Conservation (phyloP, 495 filamentous ascomycete species). For the Talaromyces adpressus region DNA sequence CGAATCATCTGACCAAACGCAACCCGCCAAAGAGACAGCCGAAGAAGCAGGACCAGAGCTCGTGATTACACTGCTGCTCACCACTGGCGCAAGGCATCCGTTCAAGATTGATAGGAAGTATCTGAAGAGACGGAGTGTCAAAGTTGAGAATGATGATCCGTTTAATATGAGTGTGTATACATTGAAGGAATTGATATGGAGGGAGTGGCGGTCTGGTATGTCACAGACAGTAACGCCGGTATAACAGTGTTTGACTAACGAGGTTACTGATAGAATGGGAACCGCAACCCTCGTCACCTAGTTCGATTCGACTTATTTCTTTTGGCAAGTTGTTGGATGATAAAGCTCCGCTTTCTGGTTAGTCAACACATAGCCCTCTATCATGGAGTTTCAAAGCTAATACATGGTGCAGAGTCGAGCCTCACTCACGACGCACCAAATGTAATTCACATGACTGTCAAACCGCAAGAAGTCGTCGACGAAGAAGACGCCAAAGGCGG, state of each 20-base stretch:
- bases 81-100: conserved; percentile 74
- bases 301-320: conserved; percentile 78
- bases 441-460: conserved; percentile 90
- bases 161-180: conserved; percentile 86
- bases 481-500: conserved; percentile 78
- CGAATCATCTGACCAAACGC: conserved; percentile 28
- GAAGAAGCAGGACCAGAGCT: conserved; percentile 39
- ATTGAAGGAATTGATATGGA: conserved; percentile 82
- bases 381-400: not conserved
- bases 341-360: conserved; percentile 71
- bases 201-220: conserved; percentile 75
- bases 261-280: conserved; percentile 64
- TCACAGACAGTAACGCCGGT: not conserved
- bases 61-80: conserved; percentile 69
- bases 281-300: conserved; percentile 70
- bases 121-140: conserved; percentile 67
- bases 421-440: conserved; percentile 68
- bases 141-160: conserved; percentile 70
- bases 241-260: not conserved
- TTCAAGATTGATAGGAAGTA: conserved; percentile 85
- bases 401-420: conserved; percentile 56
- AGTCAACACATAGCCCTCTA: conserved; percentile 7
- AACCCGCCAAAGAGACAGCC: conserved; percentile 26
- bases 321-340: conserved; percentile 86
- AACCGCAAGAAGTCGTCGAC: conserved; percentile 80